Evolutionary conservation across 345 rosid species (phyloP).

Genomic region (Clausena lansium): DNA sequence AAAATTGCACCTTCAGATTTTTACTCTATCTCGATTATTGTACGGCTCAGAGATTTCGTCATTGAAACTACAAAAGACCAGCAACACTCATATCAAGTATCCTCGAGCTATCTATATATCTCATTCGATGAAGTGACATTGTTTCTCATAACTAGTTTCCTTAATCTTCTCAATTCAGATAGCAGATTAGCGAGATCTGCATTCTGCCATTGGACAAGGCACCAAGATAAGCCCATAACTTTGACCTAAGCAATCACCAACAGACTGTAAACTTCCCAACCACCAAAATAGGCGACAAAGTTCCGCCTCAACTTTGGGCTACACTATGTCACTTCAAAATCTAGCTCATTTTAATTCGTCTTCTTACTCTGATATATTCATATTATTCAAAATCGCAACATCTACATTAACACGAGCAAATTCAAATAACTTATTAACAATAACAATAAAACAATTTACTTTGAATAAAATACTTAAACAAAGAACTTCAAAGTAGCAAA

Average conservation of each 20-base stretch:
- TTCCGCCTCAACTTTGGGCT: background rate
- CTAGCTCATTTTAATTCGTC: background rate
- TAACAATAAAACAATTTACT: background rate
- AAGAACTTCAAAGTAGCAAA: background rate
- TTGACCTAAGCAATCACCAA: background rate
- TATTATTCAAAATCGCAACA: background rate
- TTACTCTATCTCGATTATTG: background rate
- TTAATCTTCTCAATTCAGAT: background rate
- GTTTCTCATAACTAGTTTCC: background rate
- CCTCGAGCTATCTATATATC: background rate
- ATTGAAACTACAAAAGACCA: background rate
- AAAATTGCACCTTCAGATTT: background rate
- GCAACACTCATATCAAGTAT: background rate
- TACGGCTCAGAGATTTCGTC: background rate
- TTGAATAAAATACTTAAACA: background rate
- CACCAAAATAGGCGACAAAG: background rate
- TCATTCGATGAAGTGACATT: background rate
- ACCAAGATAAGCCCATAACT: background rate
- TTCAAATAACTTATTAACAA: background rate
- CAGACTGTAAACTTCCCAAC: background rate
- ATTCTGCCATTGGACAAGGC: background rate
- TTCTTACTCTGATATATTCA: background rate
- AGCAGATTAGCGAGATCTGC: background rate
- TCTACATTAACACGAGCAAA: background rate
- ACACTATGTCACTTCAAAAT: background rate